Percentiles rank a stretch among this genome's conserved stretches.
These are phyloP conservation scores for Blastobotrys terrestris DNA, from an alignment of 805 yeast genomes.

Conservation along the genomic window DNA sequence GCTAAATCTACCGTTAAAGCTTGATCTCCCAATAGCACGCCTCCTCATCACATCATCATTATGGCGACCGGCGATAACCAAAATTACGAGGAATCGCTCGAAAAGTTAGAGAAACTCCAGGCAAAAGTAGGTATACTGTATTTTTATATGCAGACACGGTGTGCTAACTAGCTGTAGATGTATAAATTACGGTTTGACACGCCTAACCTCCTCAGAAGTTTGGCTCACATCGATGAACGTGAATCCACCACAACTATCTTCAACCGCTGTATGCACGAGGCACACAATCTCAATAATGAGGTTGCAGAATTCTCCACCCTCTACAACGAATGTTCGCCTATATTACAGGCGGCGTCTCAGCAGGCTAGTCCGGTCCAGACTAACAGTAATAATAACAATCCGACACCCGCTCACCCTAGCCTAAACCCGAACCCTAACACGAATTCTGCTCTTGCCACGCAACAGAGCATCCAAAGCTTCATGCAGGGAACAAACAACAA, in stretches of 20 bases:
- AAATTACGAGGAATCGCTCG: conserved; percentile 13
- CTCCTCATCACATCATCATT: neutral
- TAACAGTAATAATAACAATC: neutral
- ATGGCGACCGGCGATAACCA: neutral
- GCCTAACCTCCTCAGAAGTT: conserved; percentile 14
- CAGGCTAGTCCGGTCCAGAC: neutral
- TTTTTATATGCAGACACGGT: too few relatives aligned
- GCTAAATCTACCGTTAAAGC: too few relatives aligned
- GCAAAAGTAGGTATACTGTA: conserved; percentile 9
- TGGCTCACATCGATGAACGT: conserved; percentile 19
- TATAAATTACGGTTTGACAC: conserved; percentile 15
- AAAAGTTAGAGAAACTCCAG: conserved; percentile 13
- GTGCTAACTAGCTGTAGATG: conserved; percentile 5
- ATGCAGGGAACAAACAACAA: conserved; percentile 1
- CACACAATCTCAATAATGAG: conserved; percentile 8
- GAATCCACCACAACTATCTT: conserved; percentile 14
- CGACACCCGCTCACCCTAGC: too few relatives aligned
- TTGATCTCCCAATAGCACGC: neutral
- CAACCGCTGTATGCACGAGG: conserved; percentile 8
- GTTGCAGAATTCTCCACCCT: conserved; percentile 11
- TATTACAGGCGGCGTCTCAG: conserved; percentile 2
- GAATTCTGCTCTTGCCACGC: conserved; percentile 1
- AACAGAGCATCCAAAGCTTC: conserved; percentile 1
- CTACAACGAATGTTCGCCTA: conserved; percentile 6
- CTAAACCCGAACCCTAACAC: neutral